Base-by-base conservation (phyloP, 768 basidiomycete genomes). In the Boletus huronensis region DNA sequence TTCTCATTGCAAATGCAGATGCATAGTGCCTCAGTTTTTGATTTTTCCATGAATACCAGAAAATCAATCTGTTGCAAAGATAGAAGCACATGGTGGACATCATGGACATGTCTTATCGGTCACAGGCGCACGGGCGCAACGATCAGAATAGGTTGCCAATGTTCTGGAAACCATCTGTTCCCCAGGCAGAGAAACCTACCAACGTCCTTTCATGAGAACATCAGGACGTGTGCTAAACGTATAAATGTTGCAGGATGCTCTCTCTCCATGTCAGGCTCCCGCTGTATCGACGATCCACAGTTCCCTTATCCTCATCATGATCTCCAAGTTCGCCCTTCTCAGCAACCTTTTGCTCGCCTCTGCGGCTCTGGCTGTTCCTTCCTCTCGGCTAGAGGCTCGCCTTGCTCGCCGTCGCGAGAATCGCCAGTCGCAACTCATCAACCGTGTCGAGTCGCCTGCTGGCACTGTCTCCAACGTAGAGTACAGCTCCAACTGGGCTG, bases 401-500 rank as follows among this genome's bases (percentile, higher is more conserved):
- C 54, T 55, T 49, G 44, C 58, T 39, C 64, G 55, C 25, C 64
- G 57, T 44, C 52, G 53, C 48, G 46, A 52, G 42, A 35, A 17
- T 25, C 58, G 54, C 31, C 64, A 54, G 39, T 58, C 62, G 3
- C 50, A 46, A 17, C 58, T 44, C 21, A 11, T 48, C 29, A 49
- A 55, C 34, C 54, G 35, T 19, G 1, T 62, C 17, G 50, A 50
- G 5, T 19, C 40, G 3, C 10, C 46, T 29, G 35, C 23, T 10
- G 36, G 48, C 19, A 10, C 3, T 28, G 8, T 9, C 38, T 50
- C 50, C 25, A 40, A 64, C 34, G 52, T 54, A 34, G 25, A 46
- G 28, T 67, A 67, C 52, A 55, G 51, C 38, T 17, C 25, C 21
- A 55, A 47, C 32, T 66, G 66, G 60, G 51, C 63, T 46, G 62